Conservation (phyloP, 345 rosid species). For the Lepidium sativum region DNA sequence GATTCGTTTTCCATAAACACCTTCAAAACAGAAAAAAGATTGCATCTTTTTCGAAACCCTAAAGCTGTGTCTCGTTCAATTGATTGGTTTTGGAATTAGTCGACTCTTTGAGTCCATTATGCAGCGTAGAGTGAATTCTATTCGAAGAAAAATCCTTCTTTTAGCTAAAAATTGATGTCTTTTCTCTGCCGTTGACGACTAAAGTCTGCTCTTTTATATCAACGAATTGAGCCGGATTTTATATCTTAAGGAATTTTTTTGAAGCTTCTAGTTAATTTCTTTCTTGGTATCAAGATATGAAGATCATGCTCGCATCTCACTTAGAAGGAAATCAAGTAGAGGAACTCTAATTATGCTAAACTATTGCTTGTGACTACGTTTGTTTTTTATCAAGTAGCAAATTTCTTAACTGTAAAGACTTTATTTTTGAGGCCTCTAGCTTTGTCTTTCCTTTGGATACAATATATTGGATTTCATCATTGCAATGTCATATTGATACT, state of each 20-base stretch:
- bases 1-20: neutral
- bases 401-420: neutral
- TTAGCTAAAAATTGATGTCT: neutral
- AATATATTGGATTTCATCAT: neutral
- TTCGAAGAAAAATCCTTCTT: neutral
- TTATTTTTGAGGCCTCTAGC: neutral
- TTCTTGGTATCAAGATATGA: neutral
- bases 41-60: constrained; percentile 13
- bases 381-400: neutral
- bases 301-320: neutral
- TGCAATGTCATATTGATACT: neutral
- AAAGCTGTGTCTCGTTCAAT: neutral
- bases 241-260: neutral
- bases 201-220: neutral
- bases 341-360: neutral
- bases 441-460: neutral
- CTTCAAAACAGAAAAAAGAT: neutral
- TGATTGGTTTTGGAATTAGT: neutral
- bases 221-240: neutral
- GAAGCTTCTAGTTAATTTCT: neutral
- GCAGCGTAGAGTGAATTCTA: neutral
- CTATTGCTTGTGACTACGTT: neutral
- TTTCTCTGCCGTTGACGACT: neutral
- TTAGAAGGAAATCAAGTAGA: neutral
- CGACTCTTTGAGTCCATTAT: neutral